A percentile compares a stretch with the other conserved stretches of the same genome.
phyloP scores from a whole-genome alignment of 495 filamentous ascomycete species.

The Thermothielavioides terrestris region DNA sequence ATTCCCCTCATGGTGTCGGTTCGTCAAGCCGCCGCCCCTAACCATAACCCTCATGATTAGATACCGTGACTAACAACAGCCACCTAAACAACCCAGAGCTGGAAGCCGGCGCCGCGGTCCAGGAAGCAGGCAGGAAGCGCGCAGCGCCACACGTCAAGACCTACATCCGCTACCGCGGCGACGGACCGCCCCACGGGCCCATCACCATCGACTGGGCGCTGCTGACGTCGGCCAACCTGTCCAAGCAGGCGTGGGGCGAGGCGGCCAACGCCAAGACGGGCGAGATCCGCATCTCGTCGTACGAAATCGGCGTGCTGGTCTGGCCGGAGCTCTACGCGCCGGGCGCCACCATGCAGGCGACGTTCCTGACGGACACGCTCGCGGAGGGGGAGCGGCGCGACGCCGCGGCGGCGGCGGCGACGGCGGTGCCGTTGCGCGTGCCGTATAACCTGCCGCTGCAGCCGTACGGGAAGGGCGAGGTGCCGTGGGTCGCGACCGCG shows the following conservation, averaged over 20 bases:
- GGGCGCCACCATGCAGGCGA: conserved; percentile 55
- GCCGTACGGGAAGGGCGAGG: conserved; percentile 52
- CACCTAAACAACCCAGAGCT: too few species aligned
- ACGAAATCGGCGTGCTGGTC: conserved; percentile 77
- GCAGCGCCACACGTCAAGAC: conserved; percentile 91
- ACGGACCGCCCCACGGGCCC: conserved; percentile 32
- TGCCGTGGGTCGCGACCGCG: conserved; percentile 72
- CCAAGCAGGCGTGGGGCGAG: conserved; percentile 86
- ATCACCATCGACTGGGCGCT: conserved; percentile 81
- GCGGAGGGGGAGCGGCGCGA: conserved; percentile 1
- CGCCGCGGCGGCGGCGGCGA: conserved; percentile 9
- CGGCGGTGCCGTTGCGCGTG: conserved; percentile 61
- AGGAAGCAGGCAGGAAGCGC: conserved; percentile 51
- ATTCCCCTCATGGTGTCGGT: conserved; percentile 34
- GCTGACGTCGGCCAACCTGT: conserved; percentile 77
- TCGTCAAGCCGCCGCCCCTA: too few species aligned
- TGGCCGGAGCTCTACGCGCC: conserved; percentile 63
- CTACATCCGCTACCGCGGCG: conserved; percentile 65
- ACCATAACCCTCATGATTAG: too few species aligned
- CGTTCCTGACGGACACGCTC: conserved; percentile 54
- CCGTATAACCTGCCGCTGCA: conserved; percentile 75
- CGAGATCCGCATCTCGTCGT: conserved; percentile 66
- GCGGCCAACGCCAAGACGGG: conserved; percentile 38
- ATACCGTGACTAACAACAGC: too few species aligned
- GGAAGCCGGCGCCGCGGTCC: background rate